Percentiles rank a stretch among this genome's conserved stretches.
Conservation (phyloP, 371 early-diverging fungal species). For the Paramicrosporidium saccamoebae region DNA sequence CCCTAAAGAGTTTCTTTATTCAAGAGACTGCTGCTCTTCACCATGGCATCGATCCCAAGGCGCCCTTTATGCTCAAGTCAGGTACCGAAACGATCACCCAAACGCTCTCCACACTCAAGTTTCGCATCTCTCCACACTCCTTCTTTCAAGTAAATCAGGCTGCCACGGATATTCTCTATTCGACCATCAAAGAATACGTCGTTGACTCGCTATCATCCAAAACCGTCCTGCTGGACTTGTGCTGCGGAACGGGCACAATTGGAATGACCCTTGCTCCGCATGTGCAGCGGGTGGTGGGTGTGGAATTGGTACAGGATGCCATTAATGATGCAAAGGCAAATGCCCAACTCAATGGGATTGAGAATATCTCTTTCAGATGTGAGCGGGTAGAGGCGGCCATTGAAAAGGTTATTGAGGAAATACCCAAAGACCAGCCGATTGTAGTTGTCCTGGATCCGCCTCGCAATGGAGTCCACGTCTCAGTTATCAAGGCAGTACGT, state of each 20-base stretch:
- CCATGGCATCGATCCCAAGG: constrained; percentile 16
- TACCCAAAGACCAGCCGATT: constrained; percentile 6
- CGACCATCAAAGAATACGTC: constrained; percentile 7
- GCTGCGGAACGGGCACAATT: constrained; percentile 65
- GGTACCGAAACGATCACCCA: constrained; percentile 25
- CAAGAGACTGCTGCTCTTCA: constrained; percentile 15
- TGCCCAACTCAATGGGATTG: constrained; percentile 18
- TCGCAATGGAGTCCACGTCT: constrained; percentile 19
- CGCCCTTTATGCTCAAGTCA: constrained; percentile 9
- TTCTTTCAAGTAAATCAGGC: constrained; percentile 51
- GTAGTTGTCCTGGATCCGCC: constrained; percentile 46
- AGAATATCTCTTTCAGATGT: constrained; percentile 17
- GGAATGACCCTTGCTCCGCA: constrained; percentile 33
- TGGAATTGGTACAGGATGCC: constrained; percentile 31
- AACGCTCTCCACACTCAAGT: constrained; percentile 18
- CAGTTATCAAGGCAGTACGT: constrained; percentile 24
- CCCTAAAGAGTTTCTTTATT: constrained; percentile 13
- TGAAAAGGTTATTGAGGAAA: constrained; percentile 1
- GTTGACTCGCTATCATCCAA: constrained; percentile 8
- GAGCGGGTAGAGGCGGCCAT: constrained; percentile 14
- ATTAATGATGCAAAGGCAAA: constrained; percentile 35
- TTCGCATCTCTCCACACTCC: constrained; percentile 29
- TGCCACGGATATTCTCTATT: constrained; percentile 26
- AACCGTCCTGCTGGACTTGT: constrained; percentile 23
- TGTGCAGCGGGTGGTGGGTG: constrained; percentile 29